Base-by-base conservation (phyloP, 2,329 filamentous ascomycete genomes). In the Trichoderma sp. region DNA sequence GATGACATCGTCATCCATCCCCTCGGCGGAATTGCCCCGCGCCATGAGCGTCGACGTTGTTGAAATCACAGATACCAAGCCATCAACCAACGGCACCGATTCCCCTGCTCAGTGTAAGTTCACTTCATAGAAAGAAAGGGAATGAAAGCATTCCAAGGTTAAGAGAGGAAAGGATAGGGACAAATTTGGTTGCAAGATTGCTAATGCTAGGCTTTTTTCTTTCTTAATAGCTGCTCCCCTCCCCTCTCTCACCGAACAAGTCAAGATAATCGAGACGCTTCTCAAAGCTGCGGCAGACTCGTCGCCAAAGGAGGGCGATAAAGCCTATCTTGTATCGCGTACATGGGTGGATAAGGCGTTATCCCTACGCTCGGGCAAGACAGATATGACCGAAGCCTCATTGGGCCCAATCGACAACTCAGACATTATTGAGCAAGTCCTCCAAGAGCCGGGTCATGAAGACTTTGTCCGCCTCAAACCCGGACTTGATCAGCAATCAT, bases 341-440 rank as follows among this genome's bases (percentile, higher is more conserved):
- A 84, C 85, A 69, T 98, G 96, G 96, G 84, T 97, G 39, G 84
- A 86, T 68, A 87, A 88, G 69, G 92, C 96, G 3, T 83, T 90
- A 69, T 86, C 91, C 28, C 84, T 92, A 67, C 87, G 87, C 59
- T 84, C 86, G 10, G 86, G 88, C 24, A 83, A 85, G 71, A 85
- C 87, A 70, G 91, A 91, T 71, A 81, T 84, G n/a, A 77, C 83
- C 13, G 85, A 90, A 69, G 85, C 88, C 5, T 74, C 81, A 8
- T 86, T 96, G 68, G 94, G 94, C 1, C 91, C 92, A 0, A 87
- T 98, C 37, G 93, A 97, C 82, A 97, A 97, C 76, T 89, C 91
- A 0, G 91, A 94, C 76, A 89, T 97, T 70, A 88, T 94, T 63
- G 83, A 89, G 69, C 85, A 89, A 71, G 83, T 85, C 43, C 81